Base-by-base conservation (phyloP, 2,329 filamentous ascomycete species). In the Aureobasidium sp. region DNA sequence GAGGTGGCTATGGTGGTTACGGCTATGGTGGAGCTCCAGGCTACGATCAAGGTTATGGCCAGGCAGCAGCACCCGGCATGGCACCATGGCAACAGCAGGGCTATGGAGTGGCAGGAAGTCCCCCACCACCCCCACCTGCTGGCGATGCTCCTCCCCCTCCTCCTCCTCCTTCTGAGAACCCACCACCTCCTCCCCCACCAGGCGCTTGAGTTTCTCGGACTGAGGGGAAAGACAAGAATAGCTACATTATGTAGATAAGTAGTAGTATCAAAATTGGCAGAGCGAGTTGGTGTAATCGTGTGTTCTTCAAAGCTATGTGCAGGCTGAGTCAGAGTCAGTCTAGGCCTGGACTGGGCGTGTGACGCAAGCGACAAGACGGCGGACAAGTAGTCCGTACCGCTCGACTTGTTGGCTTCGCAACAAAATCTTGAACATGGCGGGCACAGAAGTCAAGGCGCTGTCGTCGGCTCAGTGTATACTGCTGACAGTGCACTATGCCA, bases 381-480 rank as follows among this genome's bases (percentile, higher is more conserved):
- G 48, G 48, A 52, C 48, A 52, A 37, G 32, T 52, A n/a, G 48
- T 52, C 34, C 16, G 48, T 34, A 52, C 41, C 25, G 7, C 9
- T 32, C 44, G 25, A n/a, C 27, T 10, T 30, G 25, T 7, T 32
- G 42, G 52, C 16, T 44, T 32, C 15, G 27, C 9, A 25, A 39
- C 25, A 52, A 42, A 42, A 42, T 11, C 7, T 16, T n/a, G 41
- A 27, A 45, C 30, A 57, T 44, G 53, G 53, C 27, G 37, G 37
- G 29, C 36, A 15, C 44, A 58, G 67, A 67, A 65, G 63, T 61
- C 5, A 66, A 69, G 50, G 62, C 73, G 60, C 77, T 90, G 61
- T 86, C 86, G 11, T 78, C 85, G 54, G 80, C 87, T 62, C 89
- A 91, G 72, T 83, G 86, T 66, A 77, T 91, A 62, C 82, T 94